A percentile compares a stretch with the other conserved stretches of the same genome.
Conservation (phyloP, 768 basidiomycete species). For the Collybia mongolica region DNA sequence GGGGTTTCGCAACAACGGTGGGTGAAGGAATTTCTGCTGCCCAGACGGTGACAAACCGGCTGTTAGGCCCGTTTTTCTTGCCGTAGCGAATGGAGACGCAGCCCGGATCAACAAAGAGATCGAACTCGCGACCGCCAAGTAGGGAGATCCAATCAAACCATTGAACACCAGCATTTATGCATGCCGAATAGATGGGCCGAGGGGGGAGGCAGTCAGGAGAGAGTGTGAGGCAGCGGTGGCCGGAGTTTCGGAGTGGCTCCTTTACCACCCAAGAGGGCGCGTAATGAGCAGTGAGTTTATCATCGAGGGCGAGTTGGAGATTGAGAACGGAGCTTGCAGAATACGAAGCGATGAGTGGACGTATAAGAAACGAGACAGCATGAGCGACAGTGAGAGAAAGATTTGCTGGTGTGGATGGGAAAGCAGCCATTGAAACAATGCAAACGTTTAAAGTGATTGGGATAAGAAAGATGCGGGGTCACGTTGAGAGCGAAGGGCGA, state of each 20-base stretch:
- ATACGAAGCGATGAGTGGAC: slow-evolving; percentile 56
- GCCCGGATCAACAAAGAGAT: slow-evolving; percentile 81
- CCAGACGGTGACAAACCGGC: slow-evolving; percentile 65
- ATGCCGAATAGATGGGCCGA: slow-evolving; percentile 68
- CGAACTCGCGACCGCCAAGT: slow-evolving; percentile 70
- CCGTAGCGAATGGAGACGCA: slow-evolving; percentile 68
- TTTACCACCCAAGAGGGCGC: slow-evolving; percentile 63
- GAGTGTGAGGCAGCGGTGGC: slow-evolving; percentile 72
- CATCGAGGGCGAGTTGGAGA: slow-evolving; percentile 70
- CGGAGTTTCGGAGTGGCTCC: slow-evolving; percentile 67
- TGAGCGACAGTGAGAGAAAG: slow-evolving; percentile 72
- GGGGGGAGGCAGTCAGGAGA: slow-evolving; percentile 71
- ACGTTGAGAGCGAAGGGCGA: slow-evolving; percentile 28
- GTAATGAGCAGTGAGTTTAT: slow-evolving; percentile 69
- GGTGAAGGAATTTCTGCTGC: slow-evolving; percentile 47
- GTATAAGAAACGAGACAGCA: slow-evolving; percentile 71
- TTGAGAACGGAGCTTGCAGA: slow-evolving; percentile 62
- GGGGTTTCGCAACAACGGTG: slow-evolving; percentile 13
- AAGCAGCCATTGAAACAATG: slow-evolving; percentile 34
- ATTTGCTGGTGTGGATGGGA: slow-evolving; percentile 34
- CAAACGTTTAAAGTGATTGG: slow-evolving; percentile 14
- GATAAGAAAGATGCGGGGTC: slow-evolving; percentile 11
- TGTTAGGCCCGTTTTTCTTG: slow-evolving; percentile 26
- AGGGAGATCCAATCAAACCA: slow-evolving; percentile 81
- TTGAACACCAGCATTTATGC: slow-evolving; percentile 65